Evolutionary conservation across 2,329 filamentous ascomycete species (phyloP).

Genomic region (Penicillium aurantiogriseum): DNA sequence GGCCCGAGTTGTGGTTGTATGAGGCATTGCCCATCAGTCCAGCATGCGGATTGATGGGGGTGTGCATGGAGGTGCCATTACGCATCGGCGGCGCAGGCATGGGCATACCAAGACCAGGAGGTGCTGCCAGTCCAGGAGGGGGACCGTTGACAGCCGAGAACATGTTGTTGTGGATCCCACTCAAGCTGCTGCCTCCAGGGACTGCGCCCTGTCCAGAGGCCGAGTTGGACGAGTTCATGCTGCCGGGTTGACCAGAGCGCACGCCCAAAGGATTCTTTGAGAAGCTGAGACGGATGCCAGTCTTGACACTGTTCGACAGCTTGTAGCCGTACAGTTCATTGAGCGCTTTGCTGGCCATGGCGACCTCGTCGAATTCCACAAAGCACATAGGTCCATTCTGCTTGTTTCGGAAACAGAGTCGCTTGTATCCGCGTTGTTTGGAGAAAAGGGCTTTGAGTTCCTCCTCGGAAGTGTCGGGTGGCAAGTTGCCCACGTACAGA

Average conservation of each 20-base stretch:
- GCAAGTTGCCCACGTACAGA: slow-evolving; percentile 94
- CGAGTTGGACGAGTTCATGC: slow-evolving; percentile 51
- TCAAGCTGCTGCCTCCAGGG: slow-evolving; percentile 57
- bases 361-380: slow-evolving; percentile 93
- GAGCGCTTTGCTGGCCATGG: slow-evolving; percentile 86
- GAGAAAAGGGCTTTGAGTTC: slow-evolving; percentile 92
- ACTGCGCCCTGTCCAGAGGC: slow-evolving; percentile 54
- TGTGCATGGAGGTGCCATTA: slow-evolving; percentile 34
- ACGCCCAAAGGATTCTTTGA: slow-evolving; percentile 97
- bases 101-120: slow-evolving; percentile 63
- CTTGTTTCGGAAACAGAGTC: slow-evolving; percentile 92
- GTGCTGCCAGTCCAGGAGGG: slow-evolving; percentile 75
- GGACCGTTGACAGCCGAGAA: slow-evolving; percentile 72
- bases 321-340: slow-evolving; percentile 84
- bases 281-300: slow-evolving; percentile 91
- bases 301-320: slow-evolving; percentile 88
- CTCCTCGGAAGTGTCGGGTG: slow-evolving; percentile 88
- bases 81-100: slow-evolving; percentile 28
- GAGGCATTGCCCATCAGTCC: slow-evolving; percentile 31
- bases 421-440: slow-evolving; percentile 90
- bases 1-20: slow-evolving; percentile 38
- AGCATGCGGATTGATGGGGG: slow-evolving; percentile 30
- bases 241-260: slow-evolving; percentile 68
- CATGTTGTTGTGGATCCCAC: slow-evolving; percentile 56
- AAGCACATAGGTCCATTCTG: slow-evolving; percentile 98